phyloP scores from a whole-genome alignment of 768 basidiomycete genomes.

The Trametes sanguinea region DNA sequence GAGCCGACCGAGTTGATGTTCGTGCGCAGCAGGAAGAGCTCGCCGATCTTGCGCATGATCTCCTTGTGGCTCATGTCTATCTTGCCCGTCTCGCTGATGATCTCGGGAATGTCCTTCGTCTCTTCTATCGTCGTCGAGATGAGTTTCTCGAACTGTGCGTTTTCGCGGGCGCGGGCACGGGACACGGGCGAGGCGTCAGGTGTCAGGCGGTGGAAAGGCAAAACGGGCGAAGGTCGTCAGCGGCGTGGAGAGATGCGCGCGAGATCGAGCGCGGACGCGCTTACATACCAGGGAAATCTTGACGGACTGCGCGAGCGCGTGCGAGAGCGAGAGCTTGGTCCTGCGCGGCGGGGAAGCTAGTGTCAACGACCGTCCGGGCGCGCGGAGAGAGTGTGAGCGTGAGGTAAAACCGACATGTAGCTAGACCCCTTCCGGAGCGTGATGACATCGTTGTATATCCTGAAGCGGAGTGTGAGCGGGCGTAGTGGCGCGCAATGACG shows the following conservation, averaged over 20 bases:
- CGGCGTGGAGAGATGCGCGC: background rate
- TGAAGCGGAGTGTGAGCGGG: constrained; percentile 28
- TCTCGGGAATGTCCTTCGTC: constrained; percentile 94
- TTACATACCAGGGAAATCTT: constrained; percentile 84
- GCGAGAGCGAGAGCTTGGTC: constrained; percentile 94
- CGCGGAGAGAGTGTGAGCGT: constrained; percentile 16
- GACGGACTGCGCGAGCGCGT: constrained; percentile 94
- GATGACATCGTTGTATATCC: constrained; percentile 98
- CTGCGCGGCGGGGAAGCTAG: constrained; percentile 41
- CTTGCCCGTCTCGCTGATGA: constrained; percentile 92
- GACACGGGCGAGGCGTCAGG: background rate
- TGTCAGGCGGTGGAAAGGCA: background rate
- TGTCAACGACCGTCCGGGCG: constrained; percentile 1
- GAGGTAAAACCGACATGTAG: constrained; percentile 70
- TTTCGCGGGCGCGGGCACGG: background rate
- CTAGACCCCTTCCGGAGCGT: constrained; percentile 92
- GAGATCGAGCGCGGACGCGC: background rate
- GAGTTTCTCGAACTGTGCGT: constrained; percentile 79
- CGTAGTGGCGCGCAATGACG: constrained; percentile 4
- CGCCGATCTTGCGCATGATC: constrained; percentile 97
- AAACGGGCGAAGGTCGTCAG: background rate
- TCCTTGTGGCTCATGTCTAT: constrained; percentile 91
- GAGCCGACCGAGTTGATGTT: constrained; percentile 96
- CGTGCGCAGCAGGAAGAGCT: constrained; percentile 88
- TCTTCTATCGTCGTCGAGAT: constrained; percentile 94